Base-by-base conservation (phyloP, 179 eudicot species). In the Silene coronaria region DNA sequence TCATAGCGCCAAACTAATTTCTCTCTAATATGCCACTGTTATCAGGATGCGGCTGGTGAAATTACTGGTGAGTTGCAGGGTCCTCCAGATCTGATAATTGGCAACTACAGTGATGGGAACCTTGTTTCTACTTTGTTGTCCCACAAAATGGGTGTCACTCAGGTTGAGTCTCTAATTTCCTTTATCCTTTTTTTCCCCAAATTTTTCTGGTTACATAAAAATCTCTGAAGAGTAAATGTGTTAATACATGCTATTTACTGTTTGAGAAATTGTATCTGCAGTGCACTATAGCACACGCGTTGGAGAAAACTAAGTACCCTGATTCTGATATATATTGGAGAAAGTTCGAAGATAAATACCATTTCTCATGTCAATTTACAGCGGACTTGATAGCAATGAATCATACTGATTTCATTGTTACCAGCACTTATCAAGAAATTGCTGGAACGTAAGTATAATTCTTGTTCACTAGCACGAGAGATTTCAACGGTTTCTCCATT, bases 231-330 rank as follows among this genome's bases (percentile, higher is more conserved):
- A 7, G 55, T 53, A 19, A 70, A 3, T 53, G 55, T 55, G 26
- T 53, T 53, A 17, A 17, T 9, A 27, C 21, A 3, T 10, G 24
- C 32, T 36, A 53, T 26, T 48, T 45, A 24, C 65, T 34, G 22
- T 32, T 26, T 8, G 38, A 61, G 17, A 26, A 13, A 12, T 16
- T 63, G 23, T 68, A 11, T 67, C 58, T 82, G 71, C 78, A 93
- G 96, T 90, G 98, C 71, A 93, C 97, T 16, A 93, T 93, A 83
- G 98, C 98, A 67, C 98, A 93, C 68, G 98, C 98, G 2, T 66
- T 91, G 70, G 98, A 93, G 87, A 90, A 90, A 83, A 93, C 98
- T 0, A 93, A 93, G 59, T 91, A 93, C 69, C 91, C 93, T 1
- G 89, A 91, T 76, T 93, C 98, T 2, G 98, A 93, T 75, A 82